Evolutionary conservation across 116 monocot genomes (phyloP), one percentile per base, ranked within the genome.

Genomic region (Zostera marina): DNA sequence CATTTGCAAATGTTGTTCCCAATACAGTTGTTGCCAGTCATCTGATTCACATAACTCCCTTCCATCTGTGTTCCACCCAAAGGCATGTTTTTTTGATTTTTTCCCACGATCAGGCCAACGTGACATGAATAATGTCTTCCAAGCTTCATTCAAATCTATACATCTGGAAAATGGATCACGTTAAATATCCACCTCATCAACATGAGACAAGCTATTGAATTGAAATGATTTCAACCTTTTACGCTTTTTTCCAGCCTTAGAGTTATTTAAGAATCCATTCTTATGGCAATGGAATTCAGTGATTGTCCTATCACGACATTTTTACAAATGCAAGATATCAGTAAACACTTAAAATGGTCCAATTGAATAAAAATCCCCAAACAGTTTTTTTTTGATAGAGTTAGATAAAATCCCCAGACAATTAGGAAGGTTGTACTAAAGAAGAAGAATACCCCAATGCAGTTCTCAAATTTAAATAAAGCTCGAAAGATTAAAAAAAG

Each of bases 1-100:
- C 59, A 19, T 43, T 42, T 59, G 59, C 9, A 59, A 42, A 22
- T 42, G 42, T 11, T 19, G 41, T 42, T 59, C 59, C 59, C 59
- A 59, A 19, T 42, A 59, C 43, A 59, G 20, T 42, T 42, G 20
- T 1, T 43, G 20, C 59, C 59, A 59, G 42, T 59, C 21, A 41
- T 42, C 11, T 41, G 41, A 11, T 21, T 11, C 43, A 43, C 59
- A 43, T 22, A 19, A 22, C 43, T 40, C 55, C 13, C 22, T 55
- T 20, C 22, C 11, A 55, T 55, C 55, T 24, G 11, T 32, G 23
- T 25, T 55, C 55, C 24, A 26, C 55, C 11, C 14, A 32, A 32
- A 14, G 14, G 11, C 23, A 13, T 38, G 32, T 0, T 2, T 2
- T 51, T 51, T 51, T 20, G 49, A 17, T 2, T 10, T 16, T 10